Evolutionary conservation across 2,329 filamentous ascomycete species (phyloP), one percentile per base, ranked within the genome.

Genomic region (Colletotrichum karsti): DNA sequence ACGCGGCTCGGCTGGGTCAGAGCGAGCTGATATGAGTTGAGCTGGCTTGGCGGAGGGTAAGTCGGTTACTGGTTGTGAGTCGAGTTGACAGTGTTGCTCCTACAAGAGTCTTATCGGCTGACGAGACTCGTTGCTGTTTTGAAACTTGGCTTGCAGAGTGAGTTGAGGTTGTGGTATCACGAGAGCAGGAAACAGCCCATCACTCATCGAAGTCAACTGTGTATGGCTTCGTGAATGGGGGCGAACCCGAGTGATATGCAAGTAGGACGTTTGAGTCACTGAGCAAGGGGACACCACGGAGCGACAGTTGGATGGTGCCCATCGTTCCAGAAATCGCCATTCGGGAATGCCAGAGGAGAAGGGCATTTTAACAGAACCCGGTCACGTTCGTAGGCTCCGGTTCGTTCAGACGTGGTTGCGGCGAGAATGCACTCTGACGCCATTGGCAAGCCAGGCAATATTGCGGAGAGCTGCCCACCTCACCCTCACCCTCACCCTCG

Each of bases 281-380:
- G 62, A 51, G 68, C 72, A 72, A 73, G 72, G 72, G 72, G 70
- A 73, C 72, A 73, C 72, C 71, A 70, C 69, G 69, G 72, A 73
- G 72, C 60, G 63, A 72, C 59, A 60, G 60, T 50, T 67, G 58
- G 39, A 73, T 73, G 72, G 72, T 73, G 72, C 70, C 72, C 72
- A 70, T 73, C 72, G 72, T 72, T 72, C 70, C 65, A 69, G 63
- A 72, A 69, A 20, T 30, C 63, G 67, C 69, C 65, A 64, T 73
- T 67, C 24, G 18, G 62, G 69, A 62, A 58, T 66, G 65, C 50
- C 59, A 46, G 56, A 63, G 59, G 57, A 24, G 58, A 33, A 61
- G 30, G 63, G 63, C 56, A 69, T 67, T 70, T 71, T 68, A 70
- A 59, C 39, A 44, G 20, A 67, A 64, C 53, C 67, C 46, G 33